Evolutionary conservation across 495 filamentous ascomycete species (phyloP).

Genomic region (Hypoxylon cercidicola): DNA sequence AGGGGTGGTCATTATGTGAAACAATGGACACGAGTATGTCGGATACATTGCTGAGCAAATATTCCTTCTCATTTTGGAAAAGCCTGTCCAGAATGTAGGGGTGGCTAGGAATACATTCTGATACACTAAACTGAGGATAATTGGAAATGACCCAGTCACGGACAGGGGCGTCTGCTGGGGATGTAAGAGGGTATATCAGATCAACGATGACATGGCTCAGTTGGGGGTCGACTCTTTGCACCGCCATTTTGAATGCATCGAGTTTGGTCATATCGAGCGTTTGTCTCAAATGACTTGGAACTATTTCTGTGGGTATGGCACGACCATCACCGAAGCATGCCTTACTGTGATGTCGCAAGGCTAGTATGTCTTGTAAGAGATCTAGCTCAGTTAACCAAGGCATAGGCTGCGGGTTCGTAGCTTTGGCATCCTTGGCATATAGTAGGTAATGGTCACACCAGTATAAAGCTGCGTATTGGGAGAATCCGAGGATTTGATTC

Average conservation of each 20-base stretch:
- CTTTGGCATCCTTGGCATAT: neutral
- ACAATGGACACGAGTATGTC: constrained; percentile 8
- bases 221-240: constrained; percentile 5
- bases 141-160: constrained; percentile 6
- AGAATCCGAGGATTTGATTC: neutral
- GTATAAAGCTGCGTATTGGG: constrained; percentile 14
- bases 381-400: constrained; percentile 9
- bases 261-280: constrained; percentile 7
- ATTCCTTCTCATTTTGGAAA: constrained; percentile 6
- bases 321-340: neutral
- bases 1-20: neutral
- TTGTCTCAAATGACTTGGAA: constrained; percentile 15
- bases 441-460: constrained; percentile 24
- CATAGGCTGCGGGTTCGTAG: neutral
- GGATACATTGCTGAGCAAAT: neutral
- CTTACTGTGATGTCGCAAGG: constrained; percentile 4
- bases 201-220: constrained; percentile 6
- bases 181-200: constrained; percentile 6
- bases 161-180: neutral
- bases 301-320: neutral
- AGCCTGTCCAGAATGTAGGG: constrained; percentile 2
- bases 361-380: constrained; percentile 5
- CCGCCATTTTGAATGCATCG: constrained; percentile 8
- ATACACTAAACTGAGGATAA: neutral
- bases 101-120: neutral